Base-by-base conservation (phyloP, 805 yeast species). In the Saccharomyces kudriavzevii region DNA sequence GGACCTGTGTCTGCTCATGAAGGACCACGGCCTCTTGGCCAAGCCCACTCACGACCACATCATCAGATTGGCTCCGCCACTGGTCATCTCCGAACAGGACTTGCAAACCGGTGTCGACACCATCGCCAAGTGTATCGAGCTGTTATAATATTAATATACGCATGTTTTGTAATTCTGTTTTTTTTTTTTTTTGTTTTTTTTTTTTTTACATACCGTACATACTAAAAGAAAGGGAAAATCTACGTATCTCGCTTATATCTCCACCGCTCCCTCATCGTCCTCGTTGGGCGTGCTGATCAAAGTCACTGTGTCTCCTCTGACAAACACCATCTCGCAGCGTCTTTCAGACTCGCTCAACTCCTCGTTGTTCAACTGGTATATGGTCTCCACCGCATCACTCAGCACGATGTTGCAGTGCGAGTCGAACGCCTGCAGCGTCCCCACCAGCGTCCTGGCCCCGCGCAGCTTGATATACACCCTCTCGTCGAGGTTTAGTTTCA, bases 261-360 rank as follows among this genome's bases (percentile, higher is more conserved):
- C 25, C 26, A n/a, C 45, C 26, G 40, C 40, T 30, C 49, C 52
- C 50, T 35, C 45, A 47, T 60, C 67, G 11, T 66, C 69, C 9
- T 66, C 67, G 28, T 67, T 51, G 24, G 77, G 73, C 4, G 84
- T 77, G 52, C 86, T 83, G 52, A 94, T 84, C 60, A 91, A 77
- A 50, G 95, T 89, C 47, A 94, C 98, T 2, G 95, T 84, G 71
- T 94, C 99, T n/a, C 99, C 99, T 74, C 99, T 84, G 14, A 94
- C 91, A 72, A 92, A 92, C 46, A 94, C 83, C 90, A 94, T 88
- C 53, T 89, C 96, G 17, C 89, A 79, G 57, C 78, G 77, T 64
- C 83, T 86, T 24, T 76, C 76, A 20, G 63, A 69, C 9, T 80
- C 70, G 67, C 73, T 67, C 52, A 74, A 58, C 47, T 63, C 79